Evolutionary conservation across 2,329 filamentous ascomycete species (phyloP).

Genomic region (Ophiocordyceps camponoti-rufipedis): DNA sequence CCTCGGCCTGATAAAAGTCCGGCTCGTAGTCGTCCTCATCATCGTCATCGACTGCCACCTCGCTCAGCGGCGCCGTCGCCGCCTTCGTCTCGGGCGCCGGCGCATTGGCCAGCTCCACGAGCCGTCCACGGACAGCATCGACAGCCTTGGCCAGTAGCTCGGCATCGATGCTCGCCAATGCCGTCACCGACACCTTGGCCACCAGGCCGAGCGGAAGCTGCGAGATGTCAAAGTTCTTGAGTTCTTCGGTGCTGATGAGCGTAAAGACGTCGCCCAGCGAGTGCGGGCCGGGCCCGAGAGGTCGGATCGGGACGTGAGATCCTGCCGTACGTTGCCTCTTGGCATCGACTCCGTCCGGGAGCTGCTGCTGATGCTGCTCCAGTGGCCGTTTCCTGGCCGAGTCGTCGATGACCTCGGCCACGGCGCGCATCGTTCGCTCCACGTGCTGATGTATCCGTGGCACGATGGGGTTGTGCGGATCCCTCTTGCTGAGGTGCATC

Average conservation of each 20-base stretch:
- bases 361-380: constrained; percentile 43
- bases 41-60: constrained; percentile 44
- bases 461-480: constrained; percentile 58
- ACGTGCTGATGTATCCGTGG: constrained; percentile 74
- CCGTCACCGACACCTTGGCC: constrained; percentile 62
- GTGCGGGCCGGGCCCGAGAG: constrained; percentile 56
- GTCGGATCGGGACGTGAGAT: constrained; percentile 37
- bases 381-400: constrained; percentile 58
- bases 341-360: constrained; percentile 55
- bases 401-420: constrained; percentile 66
- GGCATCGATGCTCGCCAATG: constrained; percentile 54
- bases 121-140: constrained; percentile 37
- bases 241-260: constrained; percentile 51
- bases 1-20: constrained; percentile 61
- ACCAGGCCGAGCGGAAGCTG: constrained; percentile 59
- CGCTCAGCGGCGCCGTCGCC: constrained; percentile 41
- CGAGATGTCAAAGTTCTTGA: constrained; percentile 69
- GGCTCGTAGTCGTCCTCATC: constrained; percentile 83
- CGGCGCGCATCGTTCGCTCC: constrained; percentile 62
- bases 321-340: constrained; percentile 58
- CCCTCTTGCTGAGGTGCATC: constrained; percentile 70
- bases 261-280: constrained; percentile 76
- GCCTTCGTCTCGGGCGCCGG: constrained; percentile 31
- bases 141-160: constrained; percentile 54
- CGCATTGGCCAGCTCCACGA: constrained; percentile 24